A percentile compares a stretch with the other conserved stretches of the same genome.
Evolutionary conservation across 2,329 filamentous ascomycete genomes (phyloP).

Genomic region (Botrytis hyacinthi): DNA sequence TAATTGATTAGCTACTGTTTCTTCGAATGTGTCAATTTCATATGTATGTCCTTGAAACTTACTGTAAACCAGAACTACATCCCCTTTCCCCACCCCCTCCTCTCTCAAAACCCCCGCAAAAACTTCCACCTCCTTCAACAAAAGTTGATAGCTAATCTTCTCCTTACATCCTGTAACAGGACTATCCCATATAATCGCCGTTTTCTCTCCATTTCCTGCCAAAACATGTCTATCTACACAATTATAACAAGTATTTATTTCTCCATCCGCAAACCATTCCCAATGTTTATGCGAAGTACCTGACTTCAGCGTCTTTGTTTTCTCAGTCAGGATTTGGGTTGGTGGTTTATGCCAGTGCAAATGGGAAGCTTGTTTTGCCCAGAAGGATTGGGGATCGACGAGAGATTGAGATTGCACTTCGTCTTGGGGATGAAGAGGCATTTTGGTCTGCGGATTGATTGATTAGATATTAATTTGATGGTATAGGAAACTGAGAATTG

Average conservation of each 20-base stretch:
- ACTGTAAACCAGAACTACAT: constrained; percentile 91
- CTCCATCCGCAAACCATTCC: constrained; percentile 86
- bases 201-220: constrained; percentile 67
- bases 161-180: constrained; percentile 74
- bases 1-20: background rate
- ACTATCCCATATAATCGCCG: constrained; percentile 84
- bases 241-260: constrained; percentile 90
- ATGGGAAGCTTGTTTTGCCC: constrained; percentile 69
- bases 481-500: background rate
- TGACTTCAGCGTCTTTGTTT: constrained; percentile 61
- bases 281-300: constrained; percentile 71
- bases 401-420: constrained; percentile 52
- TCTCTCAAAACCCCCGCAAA: constrained; percentile 79
- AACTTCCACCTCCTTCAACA: constrained; percentile 77
- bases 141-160: constrained; percentile 69
- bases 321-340: constrained; percentile 55
- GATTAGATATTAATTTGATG: background rate
- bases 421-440: constrained; percentile 38
- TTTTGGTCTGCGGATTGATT: constrained; percentile 16
- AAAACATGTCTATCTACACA: constrained; percentile 87
- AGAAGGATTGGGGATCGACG: constrained; percentile 68
- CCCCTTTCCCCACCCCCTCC: constrained; percentile 77
- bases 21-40: constrained; percentile 15
- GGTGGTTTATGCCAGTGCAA: constrained; percentile 81
- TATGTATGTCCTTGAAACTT: constrained; percentile 38